Conservation (phyloP, 1,139 yeast species). For the Waltiozyma sp. region DNA sequence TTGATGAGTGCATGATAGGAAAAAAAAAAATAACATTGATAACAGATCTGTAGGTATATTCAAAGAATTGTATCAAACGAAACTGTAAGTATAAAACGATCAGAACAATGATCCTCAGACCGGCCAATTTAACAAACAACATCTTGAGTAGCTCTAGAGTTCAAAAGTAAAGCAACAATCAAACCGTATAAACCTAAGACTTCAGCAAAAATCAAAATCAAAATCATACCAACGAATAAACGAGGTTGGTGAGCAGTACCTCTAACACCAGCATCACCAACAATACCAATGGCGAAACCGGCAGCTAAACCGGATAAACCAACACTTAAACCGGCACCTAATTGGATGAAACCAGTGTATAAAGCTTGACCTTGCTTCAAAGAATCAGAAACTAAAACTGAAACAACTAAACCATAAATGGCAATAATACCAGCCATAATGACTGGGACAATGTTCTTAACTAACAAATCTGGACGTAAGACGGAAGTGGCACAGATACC, state of each 20-base stretch:
- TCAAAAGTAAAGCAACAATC: slow-evolving; percentile 92
- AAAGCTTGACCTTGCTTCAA: slow-evolving; percentile 86
- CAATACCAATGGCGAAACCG: slow-evolving; percentile 96
- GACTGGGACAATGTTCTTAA: slow-evolving; percentile 87
- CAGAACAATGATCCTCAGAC: no score
- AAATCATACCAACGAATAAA: slow-evolving; percentile 93
- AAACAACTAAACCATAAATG: slow-evolving; percentile 95
- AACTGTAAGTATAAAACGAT: no score
- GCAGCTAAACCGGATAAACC: slow-evolving; percentile 97
- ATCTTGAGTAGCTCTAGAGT: slow-evolving; percentile 94
- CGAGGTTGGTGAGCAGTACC: slow-evolving; percentile 95
- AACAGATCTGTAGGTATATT: no score
- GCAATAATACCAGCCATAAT: slow-evolving; percentile 99
- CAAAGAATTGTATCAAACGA: background rate
- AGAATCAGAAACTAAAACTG: slow-evolving; percentile 87
- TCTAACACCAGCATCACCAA: slow-evolving; percentile 98
- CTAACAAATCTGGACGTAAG: slow-evolving; percentile 90
- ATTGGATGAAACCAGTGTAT: slow-evolving; percentile 94
- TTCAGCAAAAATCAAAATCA: slow-evolving; percentile 96
- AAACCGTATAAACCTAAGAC: slow-evolving; percentile 95
- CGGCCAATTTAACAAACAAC: slow-evolving; percentile 51
- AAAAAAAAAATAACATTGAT: no score
- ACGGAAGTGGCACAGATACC: slow-evolving; percentile 99
- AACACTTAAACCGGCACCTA: slow-evolving; percentile 97
- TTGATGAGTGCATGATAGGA: no score